Percentiles rank a stretch among this genome's conserved stretches.
Evolutionary conservation across 2,329 filamentous ascomycete species (phyloP).

Genomic region (Geoglossum cookeanum): DNA sequence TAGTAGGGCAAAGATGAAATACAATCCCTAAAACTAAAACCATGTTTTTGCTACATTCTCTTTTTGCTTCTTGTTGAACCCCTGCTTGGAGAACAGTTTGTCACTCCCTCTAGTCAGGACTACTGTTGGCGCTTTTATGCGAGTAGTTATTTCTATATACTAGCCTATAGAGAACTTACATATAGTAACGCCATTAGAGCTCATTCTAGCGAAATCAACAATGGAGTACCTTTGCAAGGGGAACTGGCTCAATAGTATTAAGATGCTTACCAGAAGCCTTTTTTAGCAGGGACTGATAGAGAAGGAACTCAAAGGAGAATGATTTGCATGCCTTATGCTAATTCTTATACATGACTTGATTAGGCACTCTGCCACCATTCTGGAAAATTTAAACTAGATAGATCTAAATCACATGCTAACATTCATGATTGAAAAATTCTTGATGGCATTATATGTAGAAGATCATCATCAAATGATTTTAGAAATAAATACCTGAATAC

Average conservation of each 20-base stretch:
- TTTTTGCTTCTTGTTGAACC: not conserved
- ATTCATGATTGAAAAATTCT: not conserved
- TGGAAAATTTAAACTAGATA: not conserved
- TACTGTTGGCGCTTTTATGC: not conserved
- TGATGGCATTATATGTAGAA: not conserved
- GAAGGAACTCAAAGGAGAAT: not conserved
- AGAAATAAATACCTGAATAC: not conserved
- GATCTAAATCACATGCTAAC: not conserved
- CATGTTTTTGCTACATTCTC: not conserved
- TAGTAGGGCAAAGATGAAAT: not conserved
- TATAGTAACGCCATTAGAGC: not conserved
- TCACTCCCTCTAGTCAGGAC: not conserved
- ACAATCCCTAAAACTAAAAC: not conserved
- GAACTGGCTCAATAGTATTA: not conserved
- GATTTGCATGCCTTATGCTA: not conserved
- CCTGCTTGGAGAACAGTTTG: not conserved
- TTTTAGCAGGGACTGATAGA: not conserved
- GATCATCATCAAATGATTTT: not conserved
- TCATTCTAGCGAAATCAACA: too few relatives aligned
- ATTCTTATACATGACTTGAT: not conserved
- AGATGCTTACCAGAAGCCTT: not conserved
- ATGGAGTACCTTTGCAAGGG: not conserved
- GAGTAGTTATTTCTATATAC: not conserved
- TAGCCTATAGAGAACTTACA: not conserved
- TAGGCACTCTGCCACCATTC: too few relatives aligned